Evolutionary conservation across 148 eudicot genomes (phyloP), one percentile per base, ranked within the genome.

Genomic region (Spergularia bocconei): DNA sequence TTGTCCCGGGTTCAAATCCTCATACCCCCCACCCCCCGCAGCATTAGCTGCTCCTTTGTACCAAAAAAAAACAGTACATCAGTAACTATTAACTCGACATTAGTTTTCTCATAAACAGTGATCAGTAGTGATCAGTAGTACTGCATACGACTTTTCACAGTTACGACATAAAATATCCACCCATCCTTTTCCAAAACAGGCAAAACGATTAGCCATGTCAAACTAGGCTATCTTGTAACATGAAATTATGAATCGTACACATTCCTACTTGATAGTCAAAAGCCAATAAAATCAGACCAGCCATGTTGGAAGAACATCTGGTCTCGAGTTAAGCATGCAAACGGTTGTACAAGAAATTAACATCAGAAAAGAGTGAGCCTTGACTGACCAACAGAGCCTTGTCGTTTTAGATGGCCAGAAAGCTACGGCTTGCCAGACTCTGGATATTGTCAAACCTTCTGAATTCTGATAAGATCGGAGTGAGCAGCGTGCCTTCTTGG

Each of bases 381-480:
- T 23, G 25, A 59, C 36, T 41, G 20, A 65, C 5, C 69, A 17
- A 63, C 17, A 8, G 71, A 68, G 71, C 19, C 71, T 48, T 68
- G 13, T 13, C 29, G 4, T 21, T 14, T 48, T 44, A 13, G 25
- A 20, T 0, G 11, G 6, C 47, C 13, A 39, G 69, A 13, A 39
- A 17, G 17, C 21, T 16, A 44, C 9, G 69, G 3, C 23, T 14
- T 39, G 52, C 52, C 4, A 39, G 23, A 19, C 69, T 15, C 7
- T 33, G 25, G 38, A 50, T 17, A 44, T 20, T 33, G 23, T 16
- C 13, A 68, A 48, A 21, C 71, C 56, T 68, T 48, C 71, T 29
- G 13, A 13, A 38, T 68, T 48, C 71, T 29, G 13, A 13, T 50
- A 68, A 48, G 38, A 67, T 44, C 29, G 21, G 71, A 19, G 11